Conservation (phyloP, 176 grass and related monocot species). For the Lolium multiflorum region DNA sequence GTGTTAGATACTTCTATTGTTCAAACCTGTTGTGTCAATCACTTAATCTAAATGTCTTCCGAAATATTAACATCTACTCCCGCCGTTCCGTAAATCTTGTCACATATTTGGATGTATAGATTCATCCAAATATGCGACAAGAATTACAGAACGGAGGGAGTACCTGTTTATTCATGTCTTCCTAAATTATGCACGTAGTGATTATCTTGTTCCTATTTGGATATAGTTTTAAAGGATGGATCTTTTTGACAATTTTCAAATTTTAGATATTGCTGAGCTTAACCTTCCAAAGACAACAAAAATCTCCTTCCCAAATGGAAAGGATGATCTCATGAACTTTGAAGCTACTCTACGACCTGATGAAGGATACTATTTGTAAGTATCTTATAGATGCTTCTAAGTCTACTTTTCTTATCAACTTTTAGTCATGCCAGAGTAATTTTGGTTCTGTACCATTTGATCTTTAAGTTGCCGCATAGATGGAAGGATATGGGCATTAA, state of each 20-base stretch:
- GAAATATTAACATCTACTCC: background rate
- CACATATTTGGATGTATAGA: too few relatives aligned
- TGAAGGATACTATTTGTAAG: slow-evolving; percentile 80
- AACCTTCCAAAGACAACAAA: slow-evolving; percentile 71
- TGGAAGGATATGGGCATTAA: background rate
- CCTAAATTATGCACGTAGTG: background rate
- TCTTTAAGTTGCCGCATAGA: background rate
- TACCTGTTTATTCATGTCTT: background rate
- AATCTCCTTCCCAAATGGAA: slow-evolving; percentile 80
- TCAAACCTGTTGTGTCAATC: background rate
- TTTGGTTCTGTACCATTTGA: background rate
- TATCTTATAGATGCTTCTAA: slow-evolving; percentile 10
- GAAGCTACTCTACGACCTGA: slow-evolving; percentile 65
- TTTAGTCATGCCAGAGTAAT: background rate
- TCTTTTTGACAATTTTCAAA: background rate
- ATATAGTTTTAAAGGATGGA: slow-evolving; percentile 1
- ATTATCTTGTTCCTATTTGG: background rate
- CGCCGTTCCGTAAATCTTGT: too few relatives aligned
- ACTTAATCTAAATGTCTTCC: too few relatives aligned
- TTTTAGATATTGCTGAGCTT: slow-evolving; percentile 72
- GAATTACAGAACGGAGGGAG: too few relatives aligned
- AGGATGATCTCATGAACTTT: slow-evolving; percentile 86
- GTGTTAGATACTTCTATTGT: background rate
- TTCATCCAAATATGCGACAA: too few relatives aligned
- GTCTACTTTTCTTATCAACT: slow-evolving; percentile 1